These are phyloP conservation scores for Incumbomyces delicatus DNA, from an alignment of 2,329 filamentous ascomycete genomes.

Conservation along the genomic window DNA sequence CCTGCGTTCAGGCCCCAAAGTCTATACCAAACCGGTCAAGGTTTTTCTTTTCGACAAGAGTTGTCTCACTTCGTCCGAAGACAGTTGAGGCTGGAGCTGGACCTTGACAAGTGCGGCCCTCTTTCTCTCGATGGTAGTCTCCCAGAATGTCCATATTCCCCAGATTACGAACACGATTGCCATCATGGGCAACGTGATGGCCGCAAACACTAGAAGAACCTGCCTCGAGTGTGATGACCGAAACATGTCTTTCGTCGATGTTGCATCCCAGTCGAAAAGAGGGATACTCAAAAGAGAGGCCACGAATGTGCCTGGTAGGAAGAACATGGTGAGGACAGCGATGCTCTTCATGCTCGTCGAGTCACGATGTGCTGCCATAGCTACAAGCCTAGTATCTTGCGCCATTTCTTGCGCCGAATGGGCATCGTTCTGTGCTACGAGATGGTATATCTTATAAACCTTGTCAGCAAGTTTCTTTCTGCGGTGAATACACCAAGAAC, in stretches of 20 bases:
- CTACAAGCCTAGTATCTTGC: background rate
- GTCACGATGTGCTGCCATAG: conserved; percentile 24
- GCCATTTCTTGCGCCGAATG: background rate
- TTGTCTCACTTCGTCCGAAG: no score
- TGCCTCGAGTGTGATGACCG: background rate
- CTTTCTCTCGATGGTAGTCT: background rate
- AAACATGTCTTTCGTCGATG: background rate
- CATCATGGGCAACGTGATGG: background rate
- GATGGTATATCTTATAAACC: background rate
- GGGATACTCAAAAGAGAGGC: background rate
- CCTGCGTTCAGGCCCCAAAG: no score
- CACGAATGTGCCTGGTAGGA: conserved; percentile 45
- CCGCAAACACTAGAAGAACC: background rate
- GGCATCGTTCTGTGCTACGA: background rate
- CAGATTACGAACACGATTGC: background rate
- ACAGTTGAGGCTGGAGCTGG: no score
- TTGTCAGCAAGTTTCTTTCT: background rate
- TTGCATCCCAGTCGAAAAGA: background rate
- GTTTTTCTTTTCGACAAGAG: no score
- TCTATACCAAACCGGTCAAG: no score
- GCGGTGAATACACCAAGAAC: no score
- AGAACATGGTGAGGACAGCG: conserved; percentile 39
- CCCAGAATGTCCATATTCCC: background rate
- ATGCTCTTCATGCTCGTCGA: conserved; percentile 45
- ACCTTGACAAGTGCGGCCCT: background rate